These are phyloP conservation scores for Tylopilus rubrobrunneus DNA, from an alignment of 768 basidiomycete species.

Conservation along the genomic window DNA sequence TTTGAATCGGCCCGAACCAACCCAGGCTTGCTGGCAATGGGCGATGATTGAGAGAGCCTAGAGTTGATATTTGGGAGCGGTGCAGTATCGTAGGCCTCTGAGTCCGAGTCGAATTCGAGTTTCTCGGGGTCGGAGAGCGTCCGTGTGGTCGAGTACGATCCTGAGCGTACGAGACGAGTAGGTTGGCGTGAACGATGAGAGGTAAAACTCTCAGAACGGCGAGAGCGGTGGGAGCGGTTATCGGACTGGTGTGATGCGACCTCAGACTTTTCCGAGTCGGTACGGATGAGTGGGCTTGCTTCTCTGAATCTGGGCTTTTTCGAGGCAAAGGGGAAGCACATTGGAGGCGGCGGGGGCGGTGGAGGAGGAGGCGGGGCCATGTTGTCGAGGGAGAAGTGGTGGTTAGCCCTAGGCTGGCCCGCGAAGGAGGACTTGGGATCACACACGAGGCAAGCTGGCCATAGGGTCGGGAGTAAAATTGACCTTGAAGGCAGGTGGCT, in stretches of 20 bases:
- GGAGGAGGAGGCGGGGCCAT: conserved; percentile 46
- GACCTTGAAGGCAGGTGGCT: conserved; percentile 1
- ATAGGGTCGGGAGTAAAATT: conserved; percentile 25
- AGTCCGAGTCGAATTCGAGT: conserved; percentile 57
- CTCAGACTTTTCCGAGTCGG: conserved; percentile 42
- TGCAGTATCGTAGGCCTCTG: conserved; percentile 51
- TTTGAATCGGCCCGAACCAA: conserved; percentile 56
- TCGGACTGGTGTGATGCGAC: conserved; percentile 35
- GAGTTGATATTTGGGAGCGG: conserved; percentile 30
- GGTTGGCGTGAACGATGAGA: conserved; percentile 24
- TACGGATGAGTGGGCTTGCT: conserved; percentile 31
- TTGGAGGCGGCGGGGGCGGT: conserved; percentile 47
- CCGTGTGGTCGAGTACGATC: conserved; percentile 42
- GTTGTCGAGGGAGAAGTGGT: conserved; percentile 20
- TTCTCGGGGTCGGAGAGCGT: conserved; percentile 41
- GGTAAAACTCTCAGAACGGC: conserved; percentile 17
- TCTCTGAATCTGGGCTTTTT: conserved; percentile 26
- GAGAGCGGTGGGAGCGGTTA: conserved; percentile 27
- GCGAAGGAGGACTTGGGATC: conserved; percentile 12
- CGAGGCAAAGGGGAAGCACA: conserved; percentile 54
- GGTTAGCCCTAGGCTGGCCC: conserved; percentile 10
- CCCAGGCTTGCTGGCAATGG: conserved; percentile 33
- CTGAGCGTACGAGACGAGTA: conserved; percentile 34
- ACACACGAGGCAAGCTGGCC: conserved; percentile 29
- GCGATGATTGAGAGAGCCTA: conserved; percentile 42